phyloP scores from a whole-genome alignment of 192 early-diverging fungal genomes.

The Coemansia sp. region DNA sequence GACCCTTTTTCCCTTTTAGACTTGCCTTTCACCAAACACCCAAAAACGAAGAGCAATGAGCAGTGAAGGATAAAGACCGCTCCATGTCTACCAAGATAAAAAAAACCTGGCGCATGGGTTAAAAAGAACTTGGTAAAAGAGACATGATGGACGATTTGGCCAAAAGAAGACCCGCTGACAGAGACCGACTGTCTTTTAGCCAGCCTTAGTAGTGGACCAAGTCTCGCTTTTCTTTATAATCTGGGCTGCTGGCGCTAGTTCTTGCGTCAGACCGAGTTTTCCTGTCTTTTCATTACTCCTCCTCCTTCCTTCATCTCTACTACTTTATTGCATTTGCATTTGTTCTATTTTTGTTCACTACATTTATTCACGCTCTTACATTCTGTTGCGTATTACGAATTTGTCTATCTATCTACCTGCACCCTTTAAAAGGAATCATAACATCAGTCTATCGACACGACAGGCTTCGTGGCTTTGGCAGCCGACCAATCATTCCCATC shows the following conservation, averaged over 20 bases:
- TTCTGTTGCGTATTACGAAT: neutral
- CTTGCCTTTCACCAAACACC: slow-evolving; percentile 2
- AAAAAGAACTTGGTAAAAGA: slow-evolving; percentile 10
- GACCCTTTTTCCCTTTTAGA: slow-evolving; percentile 1
- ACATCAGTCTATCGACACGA: neutral
- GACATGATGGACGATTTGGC: neutral
- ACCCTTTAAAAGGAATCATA: neutral
- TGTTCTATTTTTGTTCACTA: neutral
- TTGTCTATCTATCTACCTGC: neutral
- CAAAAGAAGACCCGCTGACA: neutral
- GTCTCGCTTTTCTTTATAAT: slow-evolving; percentile 8
- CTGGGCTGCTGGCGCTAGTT: neutral
- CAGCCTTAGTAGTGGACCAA: neutral
- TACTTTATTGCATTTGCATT: neutral
- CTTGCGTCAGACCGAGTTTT: neutral
- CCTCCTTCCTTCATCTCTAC: neutral
- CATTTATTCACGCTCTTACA: neutral
- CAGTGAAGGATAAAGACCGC: neutral
- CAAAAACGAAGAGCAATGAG: neutral
- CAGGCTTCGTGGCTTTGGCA: neutral
- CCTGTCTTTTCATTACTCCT: neutral
- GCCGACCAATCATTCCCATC: neutral
- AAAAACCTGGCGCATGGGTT: neutral
- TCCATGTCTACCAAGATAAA: neutral
- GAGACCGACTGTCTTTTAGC: neutral